Percentiles rank a stretch among this genome's conserved stretches.
phyloP scores from a whole-genome alignment of 106 monocot genomes.

The Dendrobium huoshanense region DNA sequence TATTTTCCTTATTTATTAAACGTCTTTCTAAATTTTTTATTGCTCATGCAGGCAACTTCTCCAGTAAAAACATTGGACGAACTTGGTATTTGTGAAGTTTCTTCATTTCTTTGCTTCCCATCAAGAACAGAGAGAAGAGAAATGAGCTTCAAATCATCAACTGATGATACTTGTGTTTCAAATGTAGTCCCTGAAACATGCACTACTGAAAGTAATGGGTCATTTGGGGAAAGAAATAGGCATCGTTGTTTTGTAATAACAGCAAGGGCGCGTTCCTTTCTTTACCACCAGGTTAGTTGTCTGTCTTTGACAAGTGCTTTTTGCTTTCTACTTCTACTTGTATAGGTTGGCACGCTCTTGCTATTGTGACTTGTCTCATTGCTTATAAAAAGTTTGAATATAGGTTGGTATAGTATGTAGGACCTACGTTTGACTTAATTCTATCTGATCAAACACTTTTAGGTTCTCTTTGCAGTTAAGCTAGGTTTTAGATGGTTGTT shows the following conservation, averaged over 20 bases:
- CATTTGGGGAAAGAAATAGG: constrained; percentile 57
- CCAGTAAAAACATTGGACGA: constrained; percentile 87
- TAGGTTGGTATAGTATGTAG: too few relatives aligned
- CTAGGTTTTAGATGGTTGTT: too few relatives aligned
- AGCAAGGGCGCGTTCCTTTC: constrained; percentile 73
- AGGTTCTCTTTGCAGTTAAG: too few relatives aligned
- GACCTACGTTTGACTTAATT: too few relatives aligned
- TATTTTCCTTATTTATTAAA: background rate
- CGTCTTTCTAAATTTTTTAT: background rate
- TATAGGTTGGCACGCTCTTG: too few relatives aligned
- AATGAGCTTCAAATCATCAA: constrained; percentile 21
- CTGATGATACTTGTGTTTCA: constrained; percentile 11
- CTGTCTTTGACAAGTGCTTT: background rate
- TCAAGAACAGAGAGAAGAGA: constrained; percentile 33
- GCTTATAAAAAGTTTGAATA: too few relatives aligned
- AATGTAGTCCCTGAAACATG: background rate
- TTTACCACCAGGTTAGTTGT: constrained; percentile 74
- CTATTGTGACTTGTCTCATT: too few relatives aligned
- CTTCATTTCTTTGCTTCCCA: constrained; percentile 55
- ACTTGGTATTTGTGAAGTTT: constrained; percentile 57
- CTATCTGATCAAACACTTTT: too few relatives aligned
- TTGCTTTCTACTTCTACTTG: too few relatives aligned
- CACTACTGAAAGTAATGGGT: constrained; percentile 5
- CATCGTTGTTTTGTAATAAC: constrained; percentile 78
- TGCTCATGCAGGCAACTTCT: constrained; percentile 57